Base-by-base conservation (phyloP, 768 basidiomycete species). In the Psilocybe sp. region DNA sequence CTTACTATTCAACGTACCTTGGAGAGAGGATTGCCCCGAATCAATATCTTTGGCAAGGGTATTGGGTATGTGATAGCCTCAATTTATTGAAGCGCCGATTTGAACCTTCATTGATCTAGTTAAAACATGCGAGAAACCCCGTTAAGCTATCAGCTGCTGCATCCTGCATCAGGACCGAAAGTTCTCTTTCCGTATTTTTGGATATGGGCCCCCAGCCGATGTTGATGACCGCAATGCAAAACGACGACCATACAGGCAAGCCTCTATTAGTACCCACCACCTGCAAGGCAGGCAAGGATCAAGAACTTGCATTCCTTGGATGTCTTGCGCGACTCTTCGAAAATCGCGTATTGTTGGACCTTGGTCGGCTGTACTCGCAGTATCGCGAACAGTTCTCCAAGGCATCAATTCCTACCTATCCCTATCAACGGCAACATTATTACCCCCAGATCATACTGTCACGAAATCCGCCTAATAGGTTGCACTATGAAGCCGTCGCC, bases 151-250 rank as follows among this genome's bases (percentile, higher is more conserved):
- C 44, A n/a, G 52, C 54, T 19, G 58, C 55, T 10, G 23, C 51
- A 23, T 47, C 45, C 48, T 52, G 7, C 40, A 39, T 50, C 15
- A 35, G 4, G 2, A 34, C 19, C 20, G 57, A 38, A 35, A 51
- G 52, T 40, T 40, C 44, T 7, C 18, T 57, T 8, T 59, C 58
- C 19, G 46, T 54, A 15, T 49, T 68, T 18, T 38, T 68, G 4
- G 67, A 68, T 40, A 33, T 66, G 38, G 67, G 65, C 7, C 67
- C 67, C 1, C 62, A 65, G 19, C 63, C 62, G 2, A 58, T 59
- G 4, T 55, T 64, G 12, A 60, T 54, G 61, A 48, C 64, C 2
- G 34, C 55, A 2, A 40, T 66, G 16, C 65, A 64, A 51, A 28
- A 3, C 23, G 23, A 28, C 23, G 44, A 35, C 2, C 45, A 52